Percentiles rank a stretch among this genome's conserved stretches.
These are phyloP conservation scores for Cucumis sativus DNA, from an alignment of 306 rosid genomes.

Conservation along the genomic window Cucumber_9930_V3 NC_026661.2:9617501-9618000, in stretches of 20 bases:
- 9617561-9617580: not conserved
- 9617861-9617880: slow-evolving; percentile 72
- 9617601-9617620: not conserved
- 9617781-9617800: slow-evolving; percentile 57
- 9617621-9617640: not conserved
- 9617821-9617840: slow-evolving; percentile 87
- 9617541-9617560: not conserved
- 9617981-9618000: not conserved
- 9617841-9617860: slow-evolving; percentile 79
- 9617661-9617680: not conserved
- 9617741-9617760: slow-evolving; percentile 58
- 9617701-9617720: not conserved
- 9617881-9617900: slow-evolving; percentile 48
- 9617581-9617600: not conserved
- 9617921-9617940: slow-evolving; percentile 73
- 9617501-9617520: not conserved
- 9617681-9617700: not conserved
- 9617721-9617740: slow-evolving; percentile 39
- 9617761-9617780: slow-evolving; percentile 47
- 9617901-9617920: slow-evolving; percentile 52
- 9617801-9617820: slow-evolving; percentile 88
- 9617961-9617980: not conserved
- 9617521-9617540: not conserved
- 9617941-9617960: slow-evolving; percentile 41
- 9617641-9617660: not conserved